Evolutionary conservation across 371 early-diverging fungal species (phyloP).

Genomic region (Pancytospora philotis): DNA sequence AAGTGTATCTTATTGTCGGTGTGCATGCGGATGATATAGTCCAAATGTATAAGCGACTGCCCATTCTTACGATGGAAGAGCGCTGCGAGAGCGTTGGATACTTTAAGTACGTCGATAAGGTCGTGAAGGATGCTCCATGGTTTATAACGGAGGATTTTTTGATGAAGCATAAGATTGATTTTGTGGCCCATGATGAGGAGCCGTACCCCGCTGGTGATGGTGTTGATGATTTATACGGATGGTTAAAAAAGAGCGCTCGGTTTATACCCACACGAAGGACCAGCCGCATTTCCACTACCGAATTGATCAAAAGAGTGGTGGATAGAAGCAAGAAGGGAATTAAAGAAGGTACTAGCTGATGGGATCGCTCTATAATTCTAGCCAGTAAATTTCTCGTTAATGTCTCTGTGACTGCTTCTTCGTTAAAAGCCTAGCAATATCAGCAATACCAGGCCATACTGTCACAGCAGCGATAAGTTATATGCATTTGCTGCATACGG

Average conservation of each 20-base stretch:
- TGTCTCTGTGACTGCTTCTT: no score
- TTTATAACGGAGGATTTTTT: slow-evolving; percentile 72
- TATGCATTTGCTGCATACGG: no score
- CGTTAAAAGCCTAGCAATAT: no score
- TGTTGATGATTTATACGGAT: slow-evolving; percentile 74
- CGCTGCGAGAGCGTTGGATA: slow-evolving; percentile 75
- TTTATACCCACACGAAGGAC: slow-evolving; percentile 82
- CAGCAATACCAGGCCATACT: no score
- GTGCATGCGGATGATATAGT: slow-evolving; percentile 73
- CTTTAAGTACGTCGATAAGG: slow-evolving; percentile 86
- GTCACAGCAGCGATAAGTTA: no score
- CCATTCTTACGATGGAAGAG: slow-evolving; percentile 74
- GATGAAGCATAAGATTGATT: slow-evolving; percentile 75
- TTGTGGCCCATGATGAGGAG: slow-evolving; percentile 89
- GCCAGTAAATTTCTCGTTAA: no score
- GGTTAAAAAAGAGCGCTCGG: slow-evolving; percentile 71
- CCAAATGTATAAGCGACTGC: slow-evolving; percentile 73
- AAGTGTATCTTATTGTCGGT: slow-evolving; percentile 74
- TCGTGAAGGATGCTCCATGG: slow-evolving; percentile 80
- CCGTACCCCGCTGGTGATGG: slow-evolving; percentile 69
- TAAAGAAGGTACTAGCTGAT: no score
- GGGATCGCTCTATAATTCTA: no score
- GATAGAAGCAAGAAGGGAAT: no score
- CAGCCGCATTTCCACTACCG: slow-evolving; percentile 79
- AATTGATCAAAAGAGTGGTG: slow-evolving; percentile 81